A percentile compares a stretch with the other conserved stretches of the same genome.
phyloP scores from a whole-genome alignment of 768 basidiomycete species.

The Candolleomyces efflorescens region DNA sequence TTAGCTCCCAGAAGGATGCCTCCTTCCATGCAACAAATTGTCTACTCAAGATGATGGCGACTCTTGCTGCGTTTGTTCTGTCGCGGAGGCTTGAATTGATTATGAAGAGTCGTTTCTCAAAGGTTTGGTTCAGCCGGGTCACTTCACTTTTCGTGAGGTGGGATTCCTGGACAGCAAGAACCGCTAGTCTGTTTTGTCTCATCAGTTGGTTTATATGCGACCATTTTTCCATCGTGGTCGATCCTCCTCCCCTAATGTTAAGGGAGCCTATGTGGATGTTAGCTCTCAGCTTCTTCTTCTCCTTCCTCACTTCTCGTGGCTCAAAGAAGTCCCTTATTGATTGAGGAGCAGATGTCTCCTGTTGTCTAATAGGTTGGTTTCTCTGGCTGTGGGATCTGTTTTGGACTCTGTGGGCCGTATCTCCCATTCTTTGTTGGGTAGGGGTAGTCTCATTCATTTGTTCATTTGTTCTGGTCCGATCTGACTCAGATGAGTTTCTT shows the following conservation, averaged over 20 bases:
- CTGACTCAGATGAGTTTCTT: too few species aligned
- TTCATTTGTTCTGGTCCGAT: too few species aligned
- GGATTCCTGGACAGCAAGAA: too few species aligned
- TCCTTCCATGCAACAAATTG: conserved; percentile 13
- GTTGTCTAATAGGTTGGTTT: too few species aligned
- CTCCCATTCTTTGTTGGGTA: too few species aligned
- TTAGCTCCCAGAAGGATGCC: conserved; percentile 6
- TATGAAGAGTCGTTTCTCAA: conserved; percentile 7
- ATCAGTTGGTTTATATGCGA: too few species aligned
- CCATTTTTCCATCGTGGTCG: background rate
- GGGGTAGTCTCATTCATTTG: too few species aligned
- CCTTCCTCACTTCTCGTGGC: background rate
- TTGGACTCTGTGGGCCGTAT: too few species aligned
- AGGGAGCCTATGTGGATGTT: background rate
- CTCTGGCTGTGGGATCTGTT: too few species aligned
- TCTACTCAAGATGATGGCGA: conserved; percentile 31
- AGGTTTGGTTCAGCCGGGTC: background rate
- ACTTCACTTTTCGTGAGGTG: too few species aligned
- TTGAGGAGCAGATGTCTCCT: background rate
- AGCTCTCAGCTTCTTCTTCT: background rate
- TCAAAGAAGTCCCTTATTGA: background rate
- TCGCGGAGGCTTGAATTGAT: conserved; percentile 11
- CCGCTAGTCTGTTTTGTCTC: too few species aligned
- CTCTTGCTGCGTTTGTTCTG: conserved; percentile 19
- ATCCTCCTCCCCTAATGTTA: background rate